Percentiles rank a stretch among this genome's conserved stretches.
These are phyloP conservation scores for Cordyceps javanica DNA, from an alignment of 2,329 filamentous ascomycete genomes.

Conservation along the genomic window DNA sequence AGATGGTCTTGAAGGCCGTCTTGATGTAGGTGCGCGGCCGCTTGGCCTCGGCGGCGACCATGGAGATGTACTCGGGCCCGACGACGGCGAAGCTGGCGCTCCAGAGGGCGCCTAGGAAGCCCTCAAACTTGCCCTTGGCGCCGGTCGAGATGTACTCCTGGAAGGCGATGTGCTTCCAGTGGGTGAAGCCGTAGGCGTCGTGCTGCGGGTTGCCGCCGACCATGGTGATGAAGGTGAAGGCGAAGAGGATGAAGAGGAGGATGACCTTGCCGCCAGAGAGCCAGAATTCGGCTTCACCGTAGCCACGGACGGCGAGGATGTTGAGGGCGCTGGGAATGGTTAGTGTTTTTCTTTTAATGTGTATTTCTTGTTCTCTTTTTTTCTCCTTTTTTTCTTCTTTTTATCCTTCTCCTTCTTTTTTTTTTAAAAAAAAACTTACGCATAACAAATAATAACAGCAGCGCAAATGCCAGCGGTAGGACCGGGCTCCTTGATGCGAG, in stretches of 20 bases:
- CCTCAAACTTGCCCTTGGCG: constrained; percentile 60
- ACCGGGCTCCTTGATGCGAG: constrained; percentile 50
- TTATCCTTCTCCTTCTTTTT: too few relatives aligned
- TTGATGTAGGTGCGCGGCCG: constrained; percentile 60
- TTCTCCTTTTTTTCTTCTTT: too few relatives aligned
- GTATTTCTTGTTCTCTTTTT: constrained; percentile 13
- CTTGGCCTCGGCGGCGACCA: constrained; percentile 63
- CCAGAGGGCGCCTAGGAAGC: constrained; percentile 63
- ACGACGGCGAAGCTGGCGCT: constrained; percentile 58
- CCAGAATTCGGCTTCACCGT: constrained; percentile 69
- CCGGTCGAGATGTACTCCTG: constrained; percentile 54
- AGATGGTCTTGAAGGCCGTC: constrained; percentile 65
- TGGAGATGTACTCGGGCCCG: constrained; percentile 62
- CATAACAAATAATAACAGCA: constrained; percentile 49
- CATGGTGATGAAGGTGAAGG: constrained; percentile 76
- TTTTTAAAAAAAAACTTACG: too few relatives aligned
- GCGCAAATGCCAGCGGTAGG: constrained; percentile 60
- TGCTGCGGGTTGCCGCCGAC: constrained; percentile 67
- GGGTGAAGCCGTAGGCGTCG: constrained; percentile 64
- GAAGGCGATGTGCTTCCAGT: constrained; percentile 46
- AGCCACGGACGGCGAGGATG: constrained; percentile 58
- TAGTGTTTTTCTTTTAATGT: constrained; percentile 1
- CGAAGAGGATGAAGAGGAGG: constrained; percentile 60
- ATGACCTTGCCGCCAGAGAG: constrained; percentile 57
- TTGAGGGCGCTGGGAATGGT: constrained; percentile 46